Base-by-base conservation (phyloP, 495 filamentous ascomycete genomes). In the Hyaloscypha variabilis region DNA sequence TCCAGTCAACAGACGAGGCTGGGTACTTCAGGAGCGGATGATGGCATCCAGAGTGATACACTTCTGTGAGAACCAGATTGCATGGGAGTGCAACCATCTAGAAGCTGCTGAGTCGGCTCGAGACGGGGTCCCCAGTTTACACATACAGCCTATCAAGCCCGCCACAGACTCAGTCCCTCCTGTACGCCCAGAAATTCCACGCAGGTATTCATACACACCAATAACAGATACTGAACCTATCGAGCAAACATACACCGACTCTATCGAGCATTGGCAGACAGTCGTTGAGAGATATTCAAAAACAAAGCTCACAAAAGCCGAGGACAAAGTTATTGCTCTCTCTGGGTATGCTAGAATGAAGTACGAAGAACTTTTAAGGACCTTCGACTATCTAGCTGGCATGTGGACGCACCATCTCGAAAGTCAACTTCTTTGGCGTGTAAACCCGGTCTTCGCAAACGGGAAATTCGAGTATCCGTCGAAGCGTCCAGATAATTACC, bases 21-120 rank as follows among this genome's bases (percentile, higher is more conserved):
- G 76, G 76, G 76, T 71, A 50, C 65, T 78, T 0, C 75, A 78
- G 53, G 76, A 78, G 65, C 71, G 74, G 24, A 51, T 66, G 13
- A 68, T 78, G 8, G 62, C 75, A 0, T 59, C 65, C 19, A 65
- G 76, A 2, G 64, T 68, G 6, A 58, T 78, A 8, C 67, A 71
- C 54, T 77, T 74, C 63, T 68, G 71, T 14, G 34, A 34, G 0
- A 52, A 51, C 14, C 75, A 78, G 50, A 62, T 69, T 46, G 67
- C 66, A 28, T 78, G 75, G 75, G 60, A 62, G 50, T 62, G 60
- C 21, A 3, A 10, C 23, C 25, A 60, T 10, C 39, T 60, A 10
- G 39, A 60, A 17, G 58, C 58, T 60, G 24, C 58, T 6, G 58
- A 60, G 39, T 6, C 13, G 23, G 31, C 58, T 8, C 2, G 6